phyloP scores from a whole-genome alignment of 2,329 filamentous ascomycete species.

The Fusarium nematophilum region DNA sequence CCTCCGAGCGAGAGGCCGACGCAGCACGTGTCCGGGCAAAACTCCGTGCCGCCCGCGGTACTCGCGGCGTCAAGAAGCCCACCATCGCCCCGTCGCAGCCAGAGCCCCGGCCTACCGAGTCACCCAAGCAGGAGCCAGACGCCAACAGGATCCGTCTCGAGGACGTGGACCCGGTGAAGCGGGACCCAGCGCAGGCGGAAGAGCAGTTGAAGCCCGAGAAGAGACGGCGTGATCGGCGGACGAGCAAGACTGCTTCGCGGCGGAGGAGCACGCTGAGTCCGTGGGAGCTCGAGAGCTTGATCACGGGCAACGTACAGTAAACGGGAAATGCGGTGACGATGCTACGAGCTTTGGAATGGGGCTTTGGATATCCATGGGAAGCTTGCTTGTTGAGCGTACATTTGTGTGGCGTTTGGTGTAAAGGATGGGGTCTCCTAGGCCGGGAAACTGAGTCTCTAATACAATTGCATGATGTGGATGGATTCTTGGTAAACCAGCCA shows the following conservation, averaged over 20 bases:
- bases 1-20: slow-evolving; percentile 72
- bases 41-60: slow-evolving; percentile 63
- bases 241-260: slow-evolving; percentile 67
- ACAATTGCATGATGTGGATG: slow-evolving; percentile 10
- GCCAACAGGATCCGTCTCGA: slow-evolving; percentile 22
- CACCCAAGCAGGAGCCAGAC: slow-evolving; percentile 12
- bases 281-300: slow-evolving; percentile 77
- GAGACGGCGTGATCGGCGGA: slow-evolving; percentile 64
- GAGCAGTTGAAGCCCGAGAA: slow-evolving; percentile 49
- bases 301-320: slow-evolving; percentile 60
- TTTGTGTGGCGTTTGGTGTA: slow-evolving; percentile 40
- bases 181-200: slow-evolving; percentile 38
- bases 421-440: slow-evolving; percentile 16
- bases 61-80: slow-evolving; percentile 48
- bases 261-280: slow-evolving; percentile 80
- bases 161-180: slow-evolving; percentile 52
- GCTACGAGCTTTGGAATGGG: slow-evolving; percentile 2
- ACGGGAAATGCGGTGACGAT: slow-evolving; percentile 26
- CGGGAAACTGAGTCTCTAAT: slow-evolving; percentile 17
- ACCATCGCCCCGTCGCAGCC: slow-evolving; percentile 39
- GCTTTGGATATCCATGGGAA: slow-evolving; percentile 26
- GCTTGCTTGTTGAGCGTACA: slow-evolving; percentile 28
- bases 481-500: slow-evolving; percentile 5
- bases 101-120: slow-evolving; percentile 20
- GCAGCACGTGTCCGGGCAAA: slow-evolving; percentile 72